phyloP scores from a whole-genome alignment of 768 basidiomycete species.

The Rhodosporidiobolus sp. region DNA sequence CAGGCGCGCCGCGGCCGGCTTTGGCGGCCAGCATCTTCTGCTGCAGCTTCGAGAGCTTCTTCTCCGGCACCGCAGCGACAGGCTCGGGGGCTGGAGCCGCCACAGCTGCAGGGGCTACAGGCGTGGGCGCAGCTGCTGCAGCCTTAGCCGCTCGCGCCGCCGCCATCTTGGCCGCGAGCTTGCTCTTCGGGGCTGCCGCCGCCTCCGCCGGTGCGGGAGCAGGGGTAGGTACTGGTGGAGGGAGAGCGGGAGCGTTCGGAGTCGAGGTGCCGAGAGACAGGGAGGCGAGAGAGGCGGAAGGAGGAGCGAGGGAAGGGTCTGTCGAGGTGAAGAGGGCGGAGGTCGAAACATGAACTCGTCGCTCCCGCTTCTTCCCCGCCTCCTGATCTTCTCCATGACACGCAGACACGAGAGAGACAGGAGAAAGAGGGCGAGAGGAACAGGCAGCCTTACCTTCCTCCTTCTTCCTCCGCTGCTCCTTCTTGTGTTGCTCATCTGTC shows the following conservation, averaged over 20 bases:
- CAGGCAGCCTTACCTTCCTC: constrained; percentile 67
- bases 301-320: background rate
- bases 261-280: constrained; percentile 8
- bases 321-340: constrained; percentile 26
- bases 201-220: background rate
- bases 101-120: constrained; percentile 2
- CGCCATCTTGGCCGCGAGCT: constrained; percentile 38
- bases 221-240: background rate
- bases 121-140: constrained; percentile 49
- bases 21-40: constrained; percentile 31
- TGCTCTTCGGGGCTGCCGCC: constrained; percentile 9
- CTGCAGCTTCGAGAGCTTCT: constrained; percentile 44
- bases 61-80: constrained; percentile 1
- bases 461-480: constrained; percentile 64
- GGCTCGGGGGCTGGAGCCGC: constrained; percentile 6
- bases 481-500: constrained; percentile 67
- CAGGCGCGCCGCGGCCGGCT: background rate
- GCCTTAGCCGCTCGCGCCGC: constrained; percentile 21
- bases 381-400: background rate
- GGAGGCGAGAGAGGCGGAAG: constrained; percentile 33
- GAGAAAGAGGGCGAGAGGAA: constrained; percentile 32
- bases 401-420: constrained; percentile 47
- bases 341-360: constrained; percentile 3
- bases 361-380: background rate
- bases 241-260: background rate